Evolutionary conservation across 495 filamentous ascomycete genomes (phyloP).

Genomic region (Aspergillus coremiiformis): DNA sequence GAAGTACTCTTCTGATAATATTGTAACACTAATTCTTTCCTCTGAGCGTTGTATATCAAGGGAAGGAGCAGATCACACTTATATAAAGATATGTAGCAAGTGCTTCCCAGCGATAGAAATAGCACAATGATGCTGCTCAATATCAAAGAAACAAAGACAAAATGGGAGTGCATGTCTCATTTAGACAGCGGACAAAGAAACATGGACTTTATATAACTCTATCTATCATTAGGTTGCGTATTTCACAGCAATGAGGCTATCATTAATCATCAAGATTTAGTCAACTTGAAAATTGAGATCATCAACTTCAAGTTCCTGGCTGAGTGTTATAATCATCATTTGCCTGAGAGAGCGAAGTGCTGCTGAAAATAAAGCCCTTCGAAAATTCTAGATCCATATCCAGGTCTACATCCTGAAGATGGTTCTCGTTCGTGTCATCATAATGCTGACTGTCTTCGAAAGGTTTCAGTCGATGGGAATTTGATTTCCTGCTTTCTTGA

Average conservation of each 20-base stretch:
- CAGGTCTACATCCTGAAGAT: conserved; percentile 24
- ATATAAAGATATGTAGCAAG: neutral
- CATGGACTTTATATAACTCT: neutral
- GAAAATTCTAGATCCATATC: conserved; percentile 38
- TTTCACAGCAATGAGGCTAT: too few relatives aligned
- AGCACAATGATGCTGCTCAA: too few relatives aligned
- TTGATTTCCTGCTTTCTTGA: conserved; percentile 7
- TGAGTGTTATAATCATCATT: conserved; percentile 11
- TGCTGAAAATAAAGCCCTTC: conserved; percentile 31
- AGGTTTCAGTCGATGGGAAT: conserved; percentile 7
- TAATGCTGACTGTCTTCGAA: conserved; percentile 7
- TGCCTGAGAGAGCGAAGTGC: conserved; percentile 25
- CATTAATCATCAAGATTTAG: neutral
- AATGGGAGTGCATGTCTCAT: neutral
- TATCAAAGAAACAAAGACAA: neutral
- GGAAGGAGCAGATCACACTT: neutral
- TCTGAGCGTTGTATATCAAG: too few relatives aligned
- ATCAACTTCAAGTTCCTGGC: conserved; percentile 2
- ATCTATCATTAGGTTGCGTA: neutral
- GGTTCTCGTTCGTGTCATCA: conserved; percentile 15
- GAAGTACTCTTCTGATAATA: too few relatives aligned
- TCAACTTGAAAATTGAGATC: neutral
- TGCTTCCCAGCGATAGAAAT: too few relatives aligned
- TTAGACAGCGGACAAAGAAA: neutral
- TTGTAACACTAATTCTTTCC: too few relatives aligned